Evolutionary conservation across 805 yeast genomes (phyloP), one percentile per base, ranked within the genome.

Genomic region (Metschnikowia lochheadii): DNA sequence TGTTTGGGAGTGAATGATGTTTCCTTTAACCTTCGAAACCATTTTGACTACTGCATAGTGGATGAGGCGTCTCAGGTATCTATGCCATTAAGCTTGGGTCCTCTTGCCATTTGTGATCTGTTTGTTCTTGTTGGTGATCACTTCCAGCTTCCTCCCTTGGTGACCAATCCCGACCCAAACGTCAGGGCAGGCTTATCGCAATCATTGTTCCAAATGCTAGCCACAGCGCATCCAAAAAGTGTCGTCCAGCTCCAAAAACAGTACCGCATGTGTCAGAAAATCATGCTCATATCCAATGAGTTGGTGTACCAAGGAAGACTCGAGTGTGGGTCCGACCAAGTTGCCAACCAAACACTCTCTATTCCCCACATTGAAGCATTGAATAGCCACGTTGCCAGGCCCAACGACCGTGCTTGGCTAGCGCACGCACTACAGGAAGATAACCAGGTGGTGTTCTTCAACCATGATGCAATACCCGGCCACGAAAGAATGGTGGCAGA

Each of bases 11-110:
- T 89, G 15, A 76, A 70, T 34, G 89, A 85, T 61, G 74, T 83
- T 62, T 65, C 83, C 2, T 84, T 90, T 59, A 72, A 64, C 18
- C 66, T 75, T 48, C 68, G 78, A 60, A 73, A 60, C 33, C 75
- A 70, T 14, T 94, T 94, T 66, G 99, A 94, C 61, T 92, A 87
- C 63, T 95, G 97, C 63, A 90, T 94, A 39, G 79, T 94, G 40
- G 99, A 94, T 65, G 99, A 94, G 65, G 98, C 98, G 0, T 90
- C 97, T 1, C 99, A 94, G 62, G 87, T 92, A 0, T 85, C 97
- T 0, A 76, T 92, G 76, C 99, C 99, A 0, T 77, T 88, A 5
- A 87, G 95, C 58, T 66, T 94, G 29, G 99, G 98, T 0, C 98
- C 99, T 0, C 65, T 94, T 43, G 67, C 90, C 32, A 80, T 79